These are phyloP conservation scores for Prillingera fragicola DNA, from an alignment of 1,284 basidiomycete genomes.

Conservation along the genomic window DNA sequence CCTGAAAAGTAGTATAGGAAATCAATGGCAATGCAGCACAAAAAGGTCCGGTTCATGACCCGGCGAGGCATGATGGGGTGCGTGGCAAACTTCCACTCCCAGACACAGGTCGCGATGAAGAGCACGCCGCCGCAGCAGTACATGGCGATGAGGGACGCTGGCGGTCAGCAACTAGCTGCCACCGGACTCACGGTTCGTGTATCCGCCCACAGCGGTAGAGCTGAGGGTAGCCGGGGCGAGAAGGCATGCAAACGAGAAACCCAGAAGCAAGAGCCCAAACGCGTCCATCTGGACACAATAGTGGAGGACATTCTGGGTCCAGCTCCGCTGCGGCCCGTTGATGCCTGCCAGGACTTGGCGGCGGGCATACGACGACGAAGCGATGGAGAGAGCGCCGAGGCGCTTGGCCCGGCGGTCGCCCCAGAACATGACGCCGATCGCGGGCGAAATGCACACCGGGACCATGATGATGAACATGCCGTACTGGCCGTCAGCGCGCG, in stretches of 20 bases:
- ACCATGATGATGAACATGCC: slow-evolving; percentile 46
- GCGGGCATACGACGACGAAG: slow-evolving; percentile 33
- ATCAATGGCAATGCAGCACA: slow-evolving; percentile 41
- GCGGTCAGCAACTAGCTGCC: neutral
- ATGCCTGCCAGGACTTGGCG: neutral
- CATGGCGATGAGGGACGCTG: slow-evolving; percentile 45
- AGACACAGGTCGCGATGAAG: slow-evolving; percentile 34
- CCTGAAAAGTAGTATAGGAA: slow-evolving; percentile 44
- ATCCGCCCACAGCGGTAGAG: slow-evolving; percentile 25
- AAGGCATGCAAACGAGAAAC: slow-evolving; percentile 31
- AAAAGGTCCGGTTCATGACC: slow-evolving; percentile 46
- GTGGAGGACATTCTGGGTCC: slow-evolving; percentile 18
- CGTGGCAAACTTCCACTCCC: slow-evolving; percentile 38
- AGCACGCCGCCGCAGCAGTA: slow-evolving; percentile 36
- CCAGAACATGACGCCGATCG: slow-evolving; percentile 39
- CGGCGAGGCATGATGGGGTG: slow-evolving; percentile 46
- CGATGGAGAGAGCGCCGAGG: slow-evolving; percentile 34
- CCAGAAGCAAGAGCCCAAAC: slow-evolving; percentile 36
- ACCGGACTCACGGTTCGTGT: slow-evolving; percentile 30
- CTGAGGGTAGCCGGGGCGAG: slow-evolving; percentile 39
- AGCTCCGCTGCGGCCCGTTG: neutral
- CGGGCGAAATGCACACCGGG: slow-evolving; percentile 23
- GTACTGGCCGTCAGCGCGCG: too few relatives aligned
- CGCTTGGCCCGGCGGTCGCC: slow-evolving; percentile 42
- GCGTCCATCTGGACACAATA: slow-evolving; percentile 33